Percentiles rank a stretch among this genome's conserved stretches.
Conservation (phyloP, 1,284 basidiomycete species). For the Phenoliferia sp. region DNA sequence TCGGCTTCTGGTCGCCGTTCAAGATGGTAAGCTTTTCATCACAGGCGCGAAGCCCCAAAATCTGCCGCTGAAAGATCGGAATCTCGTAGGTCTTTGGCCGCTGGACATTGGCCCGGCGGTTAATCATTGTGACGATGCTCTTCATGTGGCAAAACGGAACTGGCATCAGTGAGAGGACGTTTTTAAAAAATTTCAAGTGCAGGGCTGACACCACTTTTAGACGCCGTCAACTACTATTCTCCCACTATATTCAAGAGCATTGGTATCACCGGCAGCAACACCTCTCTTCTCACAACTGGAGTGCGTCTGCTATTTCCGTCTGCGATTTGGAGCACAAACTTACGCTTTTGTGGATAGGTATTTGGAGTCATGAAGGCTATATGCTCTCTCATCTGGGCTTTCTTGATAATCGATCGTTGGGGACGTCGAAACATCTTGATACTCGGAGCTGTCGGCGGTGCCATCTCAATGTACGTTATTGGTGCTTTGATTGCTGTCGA, state of each 20-base stretch:
- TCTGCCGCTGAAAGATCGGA: background rate
- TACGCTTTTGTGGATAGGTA: no score
- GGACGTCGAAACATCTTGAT: slow-evolving; percentile 49
- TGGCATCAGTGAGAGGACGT: background rate
- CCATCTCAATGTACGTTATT: slow-evolving; percentile 42
- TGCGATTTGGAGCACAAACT: no score
- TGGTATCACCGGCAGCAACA: slow-evolving; percentile 52
- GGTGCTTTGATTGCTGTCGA: slow-evolving; percentile 33
- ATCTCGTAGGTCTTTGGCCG: slow-evolving; percentile 14
- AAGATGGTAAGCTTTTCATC: background rate
- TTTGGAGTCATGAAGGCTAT: slow-evolving; percentile 48
- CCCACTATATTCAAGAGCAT: slow-evolving; percentile 54
- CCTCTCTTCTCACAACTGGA: slow-evolving; percentile 50
- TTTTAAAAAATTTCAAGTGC: no score
- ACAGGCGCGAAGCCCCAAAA: background rate
- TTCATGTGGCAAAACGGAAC: slow-evolving; percentile 29
- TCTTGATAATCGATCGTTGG: slow-evolving; percentile 42
- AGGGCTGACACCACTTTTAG: background rate
- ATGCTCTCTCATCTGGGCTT: slow-evolving; percentile 39
- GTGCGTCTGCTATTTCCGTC: slow-evolving; percentile 29
- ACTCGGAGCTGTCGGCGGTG: slow-evolving; percentile 47
- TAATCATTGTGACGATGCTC: slow-evolving; percentile 42
- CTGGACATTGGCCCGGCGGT: slow-evolving; percentile 16
- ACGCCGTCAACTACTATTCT: background rate
- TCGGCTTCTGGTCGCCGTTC: slow-evolving; percentile 25